phyloP scores from a whole-genome alignment of 176 grass and related monocot genomes.

The Tillandsia leiboldiana region DNA sequence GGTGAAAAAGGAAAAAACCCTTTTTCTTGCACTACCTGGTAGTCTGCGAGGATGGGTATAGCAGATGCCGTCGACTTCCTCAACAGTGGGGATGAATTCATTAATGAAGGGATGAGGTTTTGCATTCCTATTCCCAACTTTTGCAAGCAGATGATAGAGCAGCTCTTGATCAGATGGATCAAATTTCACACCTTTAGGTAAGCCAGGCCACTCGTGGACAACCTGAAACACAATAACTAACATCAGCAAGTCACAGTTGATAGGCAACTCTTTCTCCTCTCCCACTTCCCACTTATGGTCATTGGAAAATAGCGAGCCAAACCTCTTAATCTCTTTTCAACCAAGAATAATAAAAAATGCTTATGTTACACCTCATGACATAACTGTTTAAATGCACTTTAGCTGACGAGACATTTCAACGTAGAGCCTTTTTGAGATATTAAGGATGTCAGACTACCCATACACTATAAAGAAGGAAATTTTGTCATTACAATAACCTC shows the following conservation, averaged over 20 bases:
- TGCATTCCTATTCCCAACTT: conserved; percentile 34
- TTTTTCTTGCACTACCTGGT: conserved; percentile 43
- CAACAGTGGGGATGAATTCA: conserved; percentile 93
- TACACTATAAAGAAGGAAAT: too few species aligned
- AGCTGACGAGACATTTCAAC: too few species aligned
- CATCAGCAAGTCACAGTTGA: conserved; percentile 21
- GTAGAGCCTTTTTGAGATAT: too few species aligned
- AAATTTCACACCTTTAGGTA: conserved; percentile 95
- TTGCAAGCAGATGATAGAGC: conserved; percentile 73
- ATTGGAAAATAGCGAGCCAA: too few species aligned
- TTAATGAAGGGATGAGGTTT: conserved; percentile 78
- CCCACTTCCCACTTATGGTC: too few species aligned
- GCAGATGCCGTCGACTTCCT: conserved; percentile 84
- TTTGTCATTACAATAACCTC: too few species aligned
- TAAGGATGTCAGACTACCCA: too few species aligned
- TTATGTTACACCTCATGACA: not conserved
- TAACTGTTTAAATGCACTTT: too few species aligned
- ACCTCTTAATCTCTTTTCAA: too few species aligned
- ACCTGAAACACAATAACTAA: conserved; percentile 38
- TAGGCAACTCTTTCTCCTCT: not conserved
- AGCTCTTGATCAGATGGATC: conserved; percentile 89
- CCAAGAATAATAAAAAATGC: too few species aligned
- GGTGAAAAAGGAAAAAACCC: not conserved
- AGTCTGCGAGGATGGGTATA: conserved; percentile 87
- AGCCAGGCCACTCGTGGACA: conserved; percentile 86